Evolutionary conservation across 2,329 filamentous ascomycete genomes (phyloP).

Genomic region (Magnaporthiopsis poae): DNA sequence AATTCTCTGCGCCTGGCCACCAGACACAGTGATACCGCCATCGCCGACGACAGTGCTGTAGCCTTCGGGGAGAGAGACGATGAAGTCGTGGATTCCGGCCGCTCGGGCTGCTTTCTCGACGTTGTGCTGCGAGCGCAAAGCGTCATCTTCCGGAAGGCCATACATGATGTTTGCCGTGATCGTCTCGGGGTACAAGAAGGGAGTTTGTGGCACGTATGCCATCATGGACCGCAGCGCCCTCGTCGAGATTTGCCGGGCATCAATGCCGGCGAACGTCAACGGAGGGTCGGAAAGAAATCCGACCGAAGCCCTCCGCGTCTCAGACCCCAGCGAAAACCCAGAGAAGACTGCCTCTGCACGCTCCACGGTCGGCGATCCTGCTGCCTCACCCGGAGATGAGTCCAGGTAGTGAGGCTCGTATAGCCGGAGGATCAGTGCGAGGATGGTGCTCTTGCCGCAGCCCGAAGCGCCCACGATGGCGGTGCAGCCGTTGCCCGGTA

Average conservation of each 20-base stretch:
- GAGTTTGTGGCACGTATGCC: slow-evolving; percentile 59
- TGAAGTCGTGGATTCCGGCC: slow-evolving; percentile 66
- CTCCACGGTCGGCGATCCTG: neutral
- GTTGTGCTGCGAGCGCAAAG: slow-evolving; percentile 33
- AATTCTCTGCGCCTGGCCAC: slow-evolving; percentile 74
- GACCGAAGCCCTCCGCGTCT: neutral
- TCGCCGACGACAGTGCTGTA: slow-evolving; percentile 69
- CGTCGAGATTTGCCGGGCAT: slow-evolving; percentile 51
- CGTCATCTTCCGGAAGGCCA: slow-evolving; percentile 50
- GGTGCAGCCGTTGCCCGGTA: slow-evolving; percentile 53
- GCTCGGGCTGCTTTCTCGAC: slow-evolving; percentile 43
- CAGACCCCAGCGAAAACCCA: neutral
- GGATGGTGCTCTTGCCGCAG: slow-evolving; percentile 82
- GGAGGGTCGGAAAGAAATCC: slow-evolving; percentile 17
- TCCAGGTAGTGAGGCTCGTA: slow-evolving; percentile 35
- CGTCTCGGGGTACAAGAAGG: slow-evolving; percentile 67
- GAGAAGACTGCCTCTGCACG: neutral
- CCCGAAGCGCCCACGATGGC: slow-evolving; percentile 79
- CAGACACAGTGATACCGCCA: slow-evolving; percentile 61
- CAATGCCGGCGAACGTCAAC: slow-evolving; percentile 48
- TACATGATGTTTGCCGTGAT: slow-evolving; percentile 77
- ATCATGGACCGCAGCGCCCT: slow-evolving; percentile 49
- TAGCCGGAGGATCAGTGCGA: slow-evolving; percentile 63
- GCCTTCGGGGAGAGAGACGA: slow-evolving; percentile 57
- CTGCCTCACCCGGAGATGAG: neutral